A percentile compares a stretch with the other conserved stretches of the same genome.
These are phyloP conservation scores for Elongisporangium anandrum DNA, from an alignment of 352 stramenopile genomes.

Conservation along the genomic window DNA sequence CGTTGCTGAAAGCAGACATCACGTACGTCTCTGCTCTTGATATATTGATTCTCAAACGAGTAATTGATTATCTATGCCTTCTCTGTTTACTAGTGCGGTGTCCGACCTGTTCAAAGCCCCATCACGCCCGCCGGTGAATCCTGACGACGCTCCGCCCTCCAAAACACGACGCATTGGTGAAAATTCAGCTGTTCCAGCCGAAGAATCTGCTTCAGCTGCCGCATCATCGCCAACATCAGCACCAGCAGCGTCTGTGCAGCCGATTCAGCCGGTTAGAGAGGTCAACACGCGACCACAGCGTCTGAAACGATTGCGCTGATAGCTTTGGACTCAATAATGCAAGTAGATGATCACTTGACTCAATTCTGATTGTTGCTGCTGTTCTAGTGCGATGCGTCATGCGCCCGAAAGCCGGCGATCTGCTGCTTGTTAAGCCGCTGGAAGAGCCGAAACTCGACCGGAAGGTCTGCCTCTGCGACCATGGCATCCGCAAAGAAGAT, in stretches of 20 bases:
- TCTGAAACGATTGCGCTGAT: background rate
- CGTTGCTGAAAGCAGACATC: conserved; percentile 56
- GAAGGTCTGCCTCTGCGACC: conserved; percentile 31
- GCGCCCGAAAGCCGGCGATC: conserved; percentile 5
- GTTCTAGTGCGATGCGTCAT: conserved; percentile 1
- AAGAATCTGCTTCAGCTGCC: background rate
- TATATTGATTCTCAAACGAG: background rate
- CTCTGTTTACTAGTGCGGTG: background rate
- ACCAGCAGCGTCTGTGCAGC: background rate
- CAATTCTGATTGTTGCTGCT: conserved; percentile 5
- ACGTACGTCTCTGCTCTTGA: conserved; percentile 27
- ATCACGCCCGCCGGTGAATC: conserved; percentile 24
- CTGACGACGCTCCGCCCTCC: conserved; percentile 6
- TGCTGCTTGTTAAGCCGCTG: conserved; percentile 34
- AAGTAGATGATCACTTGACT: too few species aligned
- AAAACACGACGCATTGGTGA: conserved; percentile 25
- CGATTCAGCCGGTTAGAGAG: background rate
- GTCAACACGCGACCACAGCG: background rate
- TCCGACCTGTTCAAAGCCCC: conserved; percentile 20
- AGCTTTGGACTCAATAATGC: background rate
- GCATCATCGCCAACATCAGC: background rate
- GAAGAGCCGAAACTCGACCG: conserved; percentile 49
- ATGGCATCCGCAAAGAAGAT: conserved; percentile 53
- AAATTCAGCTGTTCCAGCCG: background rate
- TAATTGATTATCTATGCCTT: background rate